These are phyloP conservation scores for Umbelopsis isabellina DNA, from an alignment of 192 early-diverging fungal species.

Conservation along the genomic window DNA sequence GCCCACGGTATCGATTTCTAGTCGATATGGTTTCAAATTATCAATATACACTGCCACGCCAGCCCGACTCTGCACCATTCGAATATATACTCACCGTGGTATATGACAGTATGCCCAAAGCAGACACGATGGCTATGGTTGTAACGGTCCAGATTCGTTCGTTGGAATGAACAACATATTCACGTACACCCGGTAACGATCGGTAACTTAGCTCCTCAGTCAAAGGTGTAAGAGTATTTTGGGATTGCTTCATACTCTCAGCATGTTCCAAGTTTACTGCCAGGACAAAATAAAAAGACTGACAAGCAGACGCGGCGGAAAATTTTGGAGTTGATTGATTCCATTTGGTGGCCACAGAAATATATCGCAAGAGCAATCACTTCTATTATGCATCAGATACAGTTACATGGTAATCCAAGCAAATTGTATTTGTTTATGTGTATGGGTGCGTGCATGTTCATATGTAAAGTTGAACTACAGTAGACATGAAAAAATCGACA, in stretches of 20 bases:
- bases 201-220: slow-evolving; percentile 13
- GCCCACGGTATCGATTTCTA: neutral
- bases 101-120: neutral
- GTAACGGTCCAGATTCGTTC: slow-evolving; percentile 2
- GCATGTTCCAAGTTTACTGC: neutral
- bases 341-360: too few relatives aligned
- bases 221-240: neutral
- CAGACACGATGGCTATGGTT: neutral
- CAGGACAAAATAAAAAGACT: neutral
- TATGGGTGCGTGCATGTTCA: neutral
- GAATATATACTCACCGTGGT: neutral
- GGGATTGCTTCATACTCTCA: slow-evolving; percentile 5
- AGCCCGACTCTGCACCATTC: too few relatives aligned
- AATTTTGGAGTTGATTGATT: too few relatives aligned
- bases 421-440: neutral
- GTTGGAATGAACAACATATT: slow-evolving; percentile 12
- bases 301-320: neutral
- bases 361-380: neutral
- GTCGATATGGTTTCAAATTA: too few relatives aligned
- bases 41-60: too few relatives aligned
- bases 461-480: neutral
- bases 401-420: neutral
- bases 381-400: neutral
- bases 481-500: neutral
- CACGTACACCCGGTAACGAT: slow-evolving; percentile 1